Conservation (phyloP, 148 eudicot species). For the Camellia japonica region DNA sequence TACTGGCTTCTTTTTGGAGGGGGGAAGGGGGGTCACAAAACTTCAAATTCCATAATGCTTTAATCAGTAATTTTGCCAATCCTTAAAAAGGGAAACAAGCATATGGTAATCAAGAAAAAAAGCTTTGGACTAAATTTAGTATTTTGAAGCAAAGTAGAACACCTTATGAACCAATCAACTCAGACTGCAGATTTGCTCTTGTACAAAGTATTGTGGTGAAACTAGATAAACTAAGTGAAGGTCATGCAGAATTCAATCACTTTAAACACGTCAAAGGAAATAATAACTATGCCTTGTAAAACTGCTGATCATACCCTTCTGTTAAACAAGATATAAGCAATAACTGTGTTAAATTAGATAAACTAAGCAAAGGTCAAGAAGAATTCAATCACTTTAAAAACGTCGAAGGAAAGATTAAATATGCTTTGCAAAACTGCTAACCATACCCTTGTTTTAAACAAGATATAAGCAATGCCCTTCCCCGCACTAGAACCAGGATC, state of each 20-base stretch:
- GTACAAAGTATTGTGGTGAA: not conserved
- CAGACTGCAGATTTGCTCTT: not conserved
- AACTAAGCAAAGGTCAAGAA: not conserved
- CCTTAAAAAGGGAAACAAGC: no score
- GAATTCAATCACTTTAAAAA: not conserved
- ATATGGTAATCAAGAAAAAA: no score
- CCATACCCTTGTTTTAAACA: slow-evolving; percentile 86
- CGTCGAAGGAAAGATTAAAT: not conserved
- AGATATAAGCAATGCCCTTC: slow-evolving; percentile 90
- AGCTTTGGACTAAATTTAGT: no score
- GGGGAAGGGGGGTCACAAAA: no score
- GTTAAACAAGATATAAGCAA: no score
- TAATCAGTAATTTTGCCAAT: no score
- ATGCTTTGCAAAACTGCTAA: not conserved
- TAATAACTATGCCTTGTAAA: not conserved
- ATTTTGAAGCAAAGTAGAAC: not conserved
- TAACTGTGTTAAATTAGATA: not conserved
- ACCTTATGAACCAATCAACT: not conserved
- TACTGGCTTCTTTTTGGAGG: no score
- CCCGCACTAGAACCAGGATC: slow-evolving; percentile 78
- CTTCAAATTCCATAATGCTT: no score
- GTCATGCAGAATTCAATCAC: not conserved
- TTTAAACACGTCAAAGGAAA: not conserved
- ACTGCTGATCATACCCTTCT: slow-evolving; percentile 24
- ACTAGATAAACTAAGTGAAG: not conserved